A percentile compares a stretch with the other conserved stretches of the same genome.
Evolutionary conservation across 768 basidiomycete genomes (phyloP).

Genomic region (Sutorius australiensis): DNA sequence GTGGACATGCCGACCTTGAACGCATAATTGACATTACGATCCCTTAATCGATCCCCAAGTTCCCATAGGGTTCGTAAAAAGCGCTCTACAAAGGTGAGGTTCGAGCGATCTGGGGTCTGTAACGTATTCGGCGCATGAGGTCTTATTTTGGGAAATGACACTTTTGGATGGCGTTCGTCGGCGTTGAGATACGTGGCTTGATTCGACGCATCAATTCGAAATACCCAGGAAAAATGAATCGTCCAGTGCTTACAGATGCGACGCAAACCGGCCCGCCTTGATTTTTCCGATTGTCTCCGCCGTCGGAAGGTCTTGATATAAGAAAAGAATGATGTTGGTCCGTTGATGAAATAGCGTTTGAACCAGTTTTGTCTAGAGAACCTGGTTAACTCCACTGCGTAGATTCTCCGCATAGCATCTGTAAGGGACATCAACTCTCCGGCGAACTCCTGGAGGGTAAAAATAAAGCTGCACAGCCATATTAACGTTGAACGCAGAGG

Average conservation of each 20-base stretch:
- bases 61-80: slow-evolving; percentile 72
- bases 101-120: slow-evolving; percentile 64
- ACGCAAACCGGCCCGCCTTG: slow-evolving; percentile 22
- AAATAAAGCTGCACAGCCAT: slow-evolving; percentile 72
- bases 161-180: slow-evolving; percentile 43
- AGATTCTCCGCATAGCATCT: slow-evolving; percentile 80
- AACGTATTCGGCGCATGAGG: slow-evolving; percentile 85
- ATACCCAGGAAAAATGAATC: neutral
- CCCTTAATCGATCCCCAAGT: slow-evolving; percentile 57
- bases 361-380: slow-evolving; percentile 37
- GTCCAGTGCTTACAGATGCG: slow-evolving; percentile 42
- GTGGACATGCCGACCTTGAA: slow-evolving; percentile 84
- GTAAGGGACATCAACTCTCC: slow-evolving; percentile 77
- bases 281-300: slow-evolving; percentile 13
- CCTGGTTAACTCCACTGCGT: slow-evolving; percentile 56
- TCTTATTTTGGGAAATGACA: slow-evolving; percentile 75
- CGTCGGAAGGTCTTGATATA: slow-evolving; percentile 16
- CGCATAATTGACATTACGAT: slow-evolving; percentile 81
- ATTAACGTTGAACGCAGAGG: slow-evolving; percentile 5
- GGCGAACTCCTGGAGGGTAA: slow-evolving; percentile 93
- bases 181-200: slow-evolving; percentile 58
- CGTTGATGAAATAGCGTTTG: slow-evolving; percentile 32
- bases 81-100: slow-evolving; percentile 58
- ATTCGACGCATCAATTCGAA: slow-evolving; percentile 4
- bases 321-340: slow-evolving; percentile 23